Evolutionary conservation across 306 rosid species (phyloP).

Genomic region (Amphicarpaea edgeworthii): DNA sequence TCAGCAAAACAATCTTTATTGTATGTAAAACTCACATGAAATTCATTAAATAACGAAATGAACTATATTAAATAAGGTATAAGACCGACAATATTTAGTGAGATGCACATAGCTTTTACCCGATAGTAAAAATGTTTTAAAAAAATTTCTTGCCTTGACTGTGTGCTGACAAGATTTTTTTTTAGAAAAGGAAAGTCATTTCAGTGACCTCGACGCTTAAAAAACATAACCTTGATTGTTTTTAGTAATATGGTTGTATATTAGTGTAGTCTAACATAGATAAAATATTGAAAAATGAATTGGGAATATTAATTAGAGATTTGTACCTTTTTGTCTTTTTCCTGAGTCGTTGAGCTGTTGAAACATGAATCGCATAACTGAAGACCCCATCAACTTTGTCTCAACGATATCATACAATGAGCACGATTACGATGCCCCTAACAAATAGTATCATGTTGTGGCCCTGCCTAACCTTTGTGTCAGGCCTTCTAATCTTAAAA

Average conservation of each 20-base stretch:
- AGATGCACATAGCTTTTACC: background rate
- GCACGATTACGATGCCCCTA: background rate
- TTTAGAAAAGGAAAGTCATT: background rate
- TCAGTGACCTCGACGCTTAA: background rate
- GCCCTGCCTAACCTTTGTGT: background rate
- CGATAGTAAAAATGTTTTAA: background rate
- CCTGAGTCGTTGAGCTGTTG: background rate
- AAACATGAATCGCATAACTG: background rate
- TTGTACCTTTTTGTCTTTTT: background rate
- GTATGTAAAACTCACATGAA: no score
- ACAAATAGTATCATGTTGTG: background rate
- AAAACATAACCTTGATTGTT: background rate
- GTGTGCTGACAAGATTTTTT: no score
- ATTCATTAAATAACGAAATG: no score
- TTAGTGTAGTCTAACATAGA: background rate
- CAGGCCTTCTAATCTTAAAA: background rate
- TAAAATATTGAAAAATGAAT: background rate
- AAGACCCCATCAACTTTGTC: constrained; percentile 33
- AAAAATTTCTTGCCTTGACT: background rate
- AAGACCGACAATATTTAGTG: no score
- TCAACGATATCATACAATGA: constrained; percentile 9
- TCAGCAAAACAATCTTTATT: background rate
- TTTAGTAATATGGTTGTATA: background rate
- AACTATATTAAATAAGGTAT: no score
- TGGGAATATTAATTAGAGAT: constrained; percentile 4